Base-by-base conservation (phyloP, 176 grass and related monocot genomes). In the Oryza officinalis region DNA sequence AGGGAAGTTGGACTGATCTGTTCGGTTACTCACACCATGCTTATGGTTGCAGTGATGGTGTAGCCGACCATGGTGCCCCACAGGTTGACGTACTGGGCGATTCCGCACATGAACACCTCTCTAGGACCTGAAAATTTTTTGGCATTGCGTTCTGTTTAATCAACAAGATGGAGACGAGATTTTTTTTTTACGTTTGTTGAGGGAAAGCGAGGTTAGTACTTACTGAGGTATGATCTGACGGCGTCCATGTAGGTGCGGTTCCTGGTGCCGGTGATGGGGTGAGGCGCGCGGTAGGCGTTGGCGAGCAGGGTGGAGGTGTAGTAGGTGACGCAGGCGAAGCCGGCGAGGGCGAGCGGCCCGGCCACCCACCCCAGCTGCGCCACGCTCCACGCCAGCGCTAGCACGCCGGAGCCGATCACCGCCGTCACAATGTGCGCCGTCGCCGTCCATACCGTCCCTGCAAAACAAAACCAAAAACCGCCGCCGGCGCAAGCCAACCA, bases 381-480 rank as follows among this genome's bases (percentile, higher is more conserved):
- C 49, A 97, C 90, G 72, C 92, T 94, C 95, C 95, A 97, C 10
- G 95, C 86, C 64, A 97, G 90, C 45, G 95, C 88, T 74, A 97
- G 88, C 84, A 97, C 95, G 87, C 95, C 95, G 85, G 95, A 97
- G n/a, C 95, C 95, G 83, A 97, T 91, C 81, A 97, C 92, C 12
- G 92, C 95, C 45, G 95, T 93, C 30, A 97, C 92, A 85, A 97
- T 94, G 92, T 97, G 95, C 54, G 95, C 81, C 47, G 84, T 86
- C 70, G 88, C 95, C 27, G 95, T 97, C 92, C 90, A 97, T 85
- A 95, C 68, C 18, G 87, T 94, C 50, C 93, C 91, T 98, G 71
- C 10, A 57, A 31, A 43, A 2, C 46, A 49, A 11, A 52, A 37
- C 41, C 30, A 46, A 1, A 66, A 15, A 10, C 13, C 54, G 23